Percentiles rank a stretch among this genome's conserved stretches.
These are phyloP conservation scores for Solanum arcanum DNA, from an alignment of 257 asterid genomes.

Conservation along the genomic window DNA sequence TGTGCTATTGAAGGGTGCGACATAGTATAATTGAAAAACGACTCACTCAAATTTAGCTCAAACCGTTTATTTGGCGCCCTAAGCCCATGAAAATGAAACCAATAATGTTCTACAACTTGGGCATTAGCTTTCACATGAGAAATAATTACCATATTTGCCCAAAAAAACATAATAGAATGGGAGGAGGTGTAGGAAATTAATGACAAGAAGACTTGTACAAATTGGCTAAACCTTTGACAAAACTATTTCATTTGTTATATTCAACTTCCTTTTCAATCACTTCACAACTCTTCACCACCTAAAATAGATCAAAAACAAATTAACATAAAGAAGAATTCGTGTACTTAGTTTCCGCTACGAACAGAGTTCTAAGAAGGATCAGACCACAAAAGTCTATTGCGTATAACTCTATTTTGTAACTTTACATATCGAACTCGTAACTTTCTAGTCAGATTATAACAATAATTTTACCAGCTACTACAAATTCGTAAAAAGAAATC, in stretches of 20 bases:
- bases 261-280: background rate
- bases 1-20: background rate
- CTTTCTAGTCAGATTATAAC: no score
- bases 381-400: background rate
- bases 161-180: background rate
- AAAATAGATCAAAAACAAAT: background rate
- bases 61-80: background rate
- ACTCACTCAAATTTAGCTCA: background rate
- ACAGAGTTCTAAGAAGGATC: rapidly evolving
- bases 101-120: background rate
- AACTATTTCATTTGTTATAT: background rate
- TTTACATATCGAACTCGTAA: no score
- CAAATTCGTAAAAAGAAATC: background rate
- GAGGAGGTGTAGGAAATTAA: background rate
- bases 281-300: background rate
- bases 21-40: background rate
- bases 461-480: no score
- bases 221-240: background rate
- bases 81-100: background rate
- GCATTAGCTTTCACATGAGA: background rate
- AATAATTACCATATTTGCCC: background rate
- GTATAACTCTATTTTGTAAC: no score
- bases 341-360: background rate
- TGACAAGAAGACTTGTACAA: background rate
- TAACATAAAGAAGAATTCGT: background rate